phyloP scores from a whole-genome alignment of 768 basidiomycete genomes.

The Pulveroboletus frians region DNA sequence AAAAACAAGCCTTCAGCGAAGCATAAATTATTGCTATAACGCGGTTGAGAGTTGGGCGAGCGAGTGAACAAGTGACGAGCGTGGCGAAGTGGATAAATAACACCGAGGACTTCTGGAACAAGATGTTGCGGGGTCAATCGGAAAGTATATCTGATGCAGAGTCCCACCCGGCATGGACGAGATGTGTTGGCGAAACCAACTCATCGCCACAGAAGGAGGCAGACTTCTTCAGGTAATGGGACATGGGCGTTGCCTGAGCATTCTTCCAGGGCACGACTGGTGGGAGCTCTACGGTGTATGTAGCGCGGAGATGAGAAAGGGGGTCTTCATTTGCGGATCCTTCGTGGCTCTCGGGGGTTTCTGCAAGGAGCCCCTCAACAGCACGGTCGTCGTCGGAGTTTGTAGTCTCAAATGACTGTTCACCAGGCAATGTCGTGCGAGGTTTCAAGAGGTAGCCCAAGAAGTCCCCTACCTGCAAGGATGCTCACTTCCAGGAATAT shows the following conservation, averaged over 20 bases:
- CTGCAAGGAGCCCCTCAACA: slow-evolving; percentile 31
- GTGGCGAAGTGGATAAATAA: slow-evolving; percentile 22
- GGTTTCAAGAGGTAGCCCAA: slow-evolving; percentile 23
- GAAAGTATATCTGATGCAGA: slow-evolving; percentile 41
- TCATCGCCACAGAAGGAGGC: slow-evolving; percentile 36
- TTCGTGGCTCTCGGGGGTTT: slow-evolving; percentile 29
- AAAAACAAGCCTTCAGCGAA: slow-evolving; percentile 10
- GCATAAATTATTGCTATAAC: slow-evolving; percentile 27
- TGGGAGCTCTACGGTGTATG: slow-evolving; percentile 32
- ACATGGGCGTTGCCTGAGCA: slow-evolving; percentile 31
- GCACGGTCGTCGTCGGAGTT: slow-evolving; percentile 35
- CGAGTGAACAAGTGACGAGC: slow-evolving; percentile 14
- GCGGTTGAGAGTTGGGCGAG: slow-evolving; percentile 14
- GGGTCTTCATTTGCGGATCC: slow-evolving; percentile 28
- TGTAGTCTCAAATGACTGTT: slow-evolving; percentile 31
- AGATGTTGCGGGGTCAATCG: slow-evolving; percentile 22
- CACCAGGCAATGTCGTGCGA: slow-evolving; percentile 24
- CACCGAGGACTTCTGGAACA: slow-evolving; percentile 6
- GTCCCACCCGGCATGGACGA: slow-evolving; percentile 56
- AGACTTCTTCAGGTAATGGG: slow-evolving; percentile 36
- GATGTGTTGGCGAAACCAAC: slow-evolving; percentile 42
- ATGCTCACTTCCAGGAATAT: slow-evolving; percentile 26
- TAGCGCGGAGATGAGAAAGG: slow-evolving; percentile 35
- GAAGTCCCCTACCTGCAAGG: slow-evolving; percentile 28
- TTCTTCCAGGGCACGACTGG: slow-evolving; percentile 33